Percentiles rank a stretch among this genome's conserved stretches.
Evolutionary conservation across 2,329 filamentous ascomycete species (phyloP).

Genomic region (Hortaea werneckii): DNA sequence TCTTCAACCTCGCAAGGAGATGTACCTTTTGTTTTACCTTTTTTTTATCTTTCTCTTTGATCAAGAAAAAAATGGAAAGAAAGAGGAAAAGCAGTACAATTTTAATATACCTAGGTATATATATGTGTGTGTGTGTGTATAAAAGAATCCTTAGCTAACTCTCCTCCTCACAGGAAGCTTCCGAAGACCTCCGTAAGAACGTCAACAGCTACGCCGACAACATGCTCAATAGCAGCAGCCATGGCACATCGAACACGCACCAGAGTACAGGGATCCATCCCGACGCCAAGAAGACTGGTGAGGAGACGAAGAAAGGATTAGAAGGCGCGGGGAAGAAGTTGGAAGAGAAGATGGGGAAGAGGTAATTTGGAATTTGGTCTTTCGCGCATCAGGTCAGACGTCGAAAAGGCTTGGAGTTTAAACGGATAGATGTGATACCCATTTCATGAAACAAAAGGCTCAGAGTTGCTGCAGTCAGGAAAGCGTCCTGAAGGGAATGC

Average conservation of each 20-base stretch:
- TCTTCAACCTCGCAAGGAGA: no score
- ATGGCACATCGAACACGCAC: neutral
- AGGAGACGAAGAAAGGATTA: conserved; percentile 5
- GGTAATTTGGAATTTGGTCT: neutral
- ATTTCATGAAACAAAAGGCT: no score
- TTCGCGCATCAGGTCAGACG: no score
- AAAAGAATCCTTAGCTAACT: no score
- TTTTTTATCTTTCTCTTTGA: no score
- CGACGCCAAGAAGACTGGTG: conserved; percentile 11
- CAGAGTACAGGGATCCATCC: neutral
- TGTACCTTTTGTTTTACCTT: neutral
- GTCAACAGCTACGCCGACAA: conserved; percentile 19
- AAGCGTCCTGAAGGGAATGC: no score
- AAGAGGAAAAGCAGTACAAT: neutral
- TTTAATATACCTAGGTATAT: no score
- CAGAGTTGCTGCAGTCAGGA: no score
- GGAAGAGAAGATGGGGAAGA: neutral
- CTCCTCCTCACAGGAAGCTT: conserved; percentile 8
- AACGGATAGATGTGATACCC: no score
- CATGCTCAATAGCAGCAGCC: neutral
- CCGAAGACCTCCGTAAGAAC: conserved; percentile 19
- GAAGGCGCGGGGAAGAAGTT: conserved; percentile 4
- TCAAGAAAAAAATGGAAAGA: no score
- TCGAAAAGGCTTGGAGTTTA: no score
- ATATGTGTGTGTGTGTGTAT: no score